phyloP scores from a whole-genome alignment of 495 filamentous ascomycete genomes.

The Amphirosellinia nigrospora region DNA sequence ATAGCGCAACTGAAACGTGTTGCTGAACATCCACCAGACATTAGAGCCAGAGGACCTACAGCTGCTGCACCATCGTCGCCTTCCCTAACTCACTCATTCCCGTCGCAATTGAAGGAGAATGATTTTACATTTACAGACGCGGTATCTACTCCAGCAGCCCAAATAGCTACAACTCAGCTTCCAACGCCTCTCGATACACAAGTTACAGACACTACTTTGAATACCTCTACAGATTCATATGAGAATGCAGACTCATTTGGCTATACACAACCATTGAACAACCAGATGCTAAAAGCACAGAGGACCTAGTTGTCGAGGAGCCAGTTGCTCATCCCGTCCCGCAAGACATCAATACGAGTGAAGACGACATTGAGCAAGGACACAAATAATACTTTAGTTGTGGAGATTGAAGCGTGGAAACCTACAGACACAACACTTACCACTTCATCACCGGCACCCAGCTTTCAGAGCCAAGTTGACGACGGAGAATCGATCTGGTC shows the following conservation, averaged over 20 bases:
- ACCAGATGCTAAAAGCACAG: neutral
- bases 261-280: constrained; percentile 4
- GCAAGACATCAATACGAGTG: neutral
- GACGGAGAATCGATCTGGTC: constrained; percentile 21
- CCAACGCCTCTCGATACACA: constrained; percentile 37
- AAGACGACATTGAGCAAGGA: neutral
- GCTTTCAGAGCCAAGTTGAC: constrained; percentile 34
- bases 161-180: constrained; percentile 24
- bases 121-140: constrained; percentile 17
- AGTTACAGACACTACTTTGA: constrained; percentile 6
- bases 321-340: neutral
- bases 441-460: constrained; percentile 22
- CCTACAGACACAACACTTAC: neutral
- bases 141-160: constrained; percentile 1
- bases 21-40: neutral
- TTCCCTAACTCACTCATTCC: constrained; percentile 30
- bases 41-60: neutral
- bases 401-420: neutral
- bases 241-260: neutral
- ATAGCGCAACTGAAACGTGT: neutral
- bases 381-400: neutral
- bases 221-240: neutral
- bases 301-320: constrained; percentile 1
- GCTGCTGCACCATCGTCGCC: constrained; percentile 29
- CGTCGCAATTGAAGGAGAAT: constrained; percentile 19